These are phyloP conservation scores for Fagus sylvatica DNA, from an alignment of 306 rosid species.

Conservation along the genomic window DNA sequence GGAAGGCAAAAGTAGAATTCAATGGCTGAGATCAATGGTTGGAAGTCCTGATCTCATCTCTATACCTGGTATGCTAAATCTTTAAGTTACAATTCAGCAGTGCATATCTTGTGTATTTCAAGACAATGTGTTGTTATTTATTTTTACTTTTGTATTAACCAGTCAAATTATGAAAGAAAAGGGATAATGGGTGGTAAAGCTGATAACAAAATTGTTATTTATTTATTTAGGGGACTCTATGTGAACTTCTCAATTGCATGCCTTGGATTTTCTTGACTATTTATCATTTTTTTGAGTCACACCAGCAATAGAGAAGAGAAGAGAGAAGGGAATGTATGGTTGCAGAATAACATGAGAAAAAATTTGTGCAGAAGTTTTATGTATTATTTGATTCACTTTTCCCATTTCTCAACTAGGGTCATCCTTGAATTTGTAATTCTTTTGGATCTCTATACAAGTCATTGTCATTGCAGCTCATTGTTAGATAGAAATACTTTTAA, in stretches of 20 bases:
- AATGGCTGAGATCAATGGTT: slow-evolving; percentile 99
- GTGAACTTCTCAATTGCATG: not conserved
- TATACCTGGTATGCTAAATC: slow-evolving; percentile 69
- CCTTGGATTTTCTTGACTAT: not conserved
- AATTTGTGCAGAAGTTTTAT: not conserved
- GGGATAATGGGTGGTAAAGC: not conserved
- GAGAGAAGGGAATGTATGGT: not conserved
- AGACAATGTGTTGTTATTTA: not conserved
- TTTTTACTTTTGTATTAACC: not conserved
- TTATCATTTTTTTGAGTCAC: not conserved
- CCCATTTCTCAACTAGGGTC: not conserved
- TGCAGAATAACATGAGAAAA: not conserved
- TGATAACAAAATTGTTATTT: not conserved
- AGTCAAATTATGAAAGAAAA: not conserved
- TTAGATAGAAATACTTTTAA: not conserved
- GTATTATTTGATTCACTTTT: too few species aligned
- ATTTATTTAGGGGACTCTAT: not conserved
- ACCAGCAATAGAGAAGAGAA: not conserved
- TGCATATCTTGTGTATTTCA: not conserved
- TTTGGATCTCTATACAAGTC: not conserved
- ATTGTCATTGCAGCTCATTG: not conserved
- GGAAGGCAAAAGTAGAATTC: slow-evolving; percentile 94
- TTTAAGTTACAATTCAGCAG: not conserved
- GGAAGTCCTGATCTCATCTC: slow-evolving; percentile 99
- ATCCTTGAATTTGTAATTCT: not conserved